Base-by-base conservation (phyloP, 257 asterid species). In the Verbena officinalis region DNA sequence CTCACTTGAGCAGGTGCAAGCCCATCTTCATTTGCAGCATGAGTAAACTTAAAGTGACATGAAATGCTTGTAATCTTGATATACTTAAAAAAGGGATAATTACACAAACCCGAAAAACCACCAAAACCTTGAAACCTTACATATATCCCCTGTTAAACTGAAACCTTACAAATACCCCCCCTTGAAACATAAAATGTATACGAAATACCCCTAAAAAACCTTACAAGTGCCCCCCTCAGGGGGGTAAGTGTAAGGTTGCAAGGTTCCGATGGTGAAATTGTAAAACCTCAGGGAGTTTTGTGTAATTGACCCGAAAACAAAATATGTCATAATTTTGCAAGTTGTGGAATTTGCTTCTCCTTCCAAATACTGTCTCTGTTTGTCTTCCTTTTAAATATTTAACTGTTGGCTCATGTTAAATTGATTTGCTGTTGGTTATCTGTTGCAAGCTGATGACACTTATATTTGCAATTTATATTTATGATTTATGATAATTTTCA, bases 1-100 rank as follows among this genome's bases (percentile, higher is more conserved):
- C 39, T 72, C 81, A 9, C 62, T 30, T 56, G 81, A 84, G 73
- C 91, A 84, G 91, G 90, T 81, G 40, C 11, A 3, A 10, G 17
- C 45, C 50, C 31, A 30, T 57, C 31, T 30, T 20, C 36, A 16
- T 68, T 21, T 57, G 64, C 55, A 34, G 68, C 55, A 38, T 43
- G 64, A 66, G 67, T 62, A 27, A 54, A 65, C 22, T 38, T 23
- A 54, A 62, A 51, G 55, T 5, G 36, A 45, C 46, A 39, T 34
- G 21, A 39, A 51, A 52, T 36, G 53, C 54, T 66, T 59, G 23
- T 38, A 55, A 16, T 54, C 30, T 36, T 64, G 67, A 54, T 45
- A 17, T 27, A 43, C 33, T 46, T 1, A 13, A 55, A n/a, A n/a
- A n/a, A n/a, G n/a, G n/a, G n/a, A n/a, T n/a, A n/a, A n/a, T n/a